Conservation (phyloP, 805 yeast genomes). For the Metschnikowia dekortorum region DNA sequence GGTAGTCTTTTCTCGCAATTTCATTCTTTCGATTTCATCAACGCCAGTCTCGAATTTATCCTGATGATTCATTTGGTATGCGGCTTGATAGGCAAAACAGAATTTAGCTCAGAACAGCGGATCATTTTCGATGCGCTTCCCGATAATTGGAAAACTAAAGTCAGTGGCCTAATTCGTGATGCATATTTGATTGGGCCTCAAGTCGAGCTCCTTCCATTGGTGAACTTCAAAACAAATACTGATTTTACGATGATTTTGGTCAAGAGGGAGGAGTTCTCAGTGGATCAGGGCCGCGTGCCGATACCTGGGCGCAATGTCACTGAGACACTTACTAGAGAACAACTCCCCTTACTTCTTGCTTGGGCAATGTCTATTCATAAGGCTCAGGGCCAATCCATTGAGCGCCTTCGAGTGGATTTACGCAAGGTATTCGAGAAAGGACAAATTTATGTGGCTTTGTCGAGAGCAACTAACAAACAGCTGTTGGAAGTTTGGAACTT, state of each 20-base stretch:
- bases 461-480: conserved; percentile 78
- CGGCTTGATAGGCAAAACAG: conserved; percentile 7
- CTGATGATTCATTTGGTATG: conserved; percentile 9
- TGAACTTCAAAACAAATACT: conserved; percentile 37
- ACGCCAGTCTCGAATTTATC: conserved; percentile 9
- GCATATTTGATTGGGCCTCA: conserved; percentile 5
- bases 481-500: conserved; percentile 83
- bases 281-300: conserved; percentile 25
- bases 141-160: conserved; percentile 12
- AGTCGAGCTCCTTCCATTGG: conserved; percentile 38
- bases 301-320: neutral
- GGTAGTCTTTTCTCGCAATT: conserved; percentile 8
- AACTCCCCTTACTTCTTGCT: conserved; percentile 85
- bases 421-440: conserved; percentile 79
- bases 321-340: conserved; percentile 27
- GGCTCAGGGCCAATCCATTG: conserved; percentile 89
- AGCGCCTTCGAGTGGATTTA: conserved; percentile 73
- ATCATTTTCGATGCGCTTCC: conserved; percentile 7
- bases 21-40: conserved; percentile 11
- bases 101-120: conserved; percentile 5
- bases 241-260: conserved; percentile 29
- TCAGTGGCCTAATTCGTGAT: conserved; percentile 9
- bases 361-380: conserved; percentile 97
- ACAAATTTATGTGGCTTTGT: conserved; percentile 92
- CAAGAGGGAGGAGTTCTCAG: conserved; percentile 31